Conservation (phyloP, 768 basidiomycete species). For the Mycena sanguinolenta region DNA sequence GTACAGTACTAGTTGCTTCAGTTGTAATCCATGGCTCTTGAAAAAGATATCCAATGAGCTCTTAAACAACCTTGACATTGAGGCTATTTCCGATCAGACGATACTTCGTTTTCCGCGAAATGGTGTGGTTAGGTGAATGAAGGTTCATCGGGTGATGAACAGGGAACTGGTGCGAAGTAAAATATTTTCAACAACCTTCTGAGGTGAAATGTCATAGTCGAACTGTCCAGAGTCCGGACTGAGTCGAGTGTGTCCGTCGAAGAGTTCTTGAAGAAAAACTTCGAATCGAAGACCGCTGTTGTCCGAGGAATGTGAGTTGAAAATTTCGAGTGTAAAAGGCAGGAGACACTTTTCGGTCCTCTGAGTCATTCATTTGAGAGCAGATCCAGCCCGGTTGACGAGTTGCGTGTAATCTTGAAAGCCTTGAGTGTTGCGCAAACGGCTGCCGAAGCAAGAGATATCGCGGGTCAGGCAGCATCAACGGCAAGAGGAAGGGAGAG, state of each 20-base stretch:
- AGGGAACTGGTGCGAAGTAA: conserved; percentile 9
- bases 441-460: conserved; percentile 41
- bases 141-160: background rate
- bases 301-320: conserved; percentile 48
- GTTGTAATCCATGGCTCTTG: conserved; percentile 36
- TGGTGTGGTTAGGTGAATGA: conserved; percentile 73
- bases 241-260: conserved; percentile 69
- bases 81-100: conserved; percentile 87
- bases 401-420: conserved; percentile 77
- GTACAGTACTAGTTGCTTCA: too few relatives aligned
- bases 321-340: conserved; percentile 1
- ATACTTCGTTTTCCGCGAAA: conserved; percentile 80
- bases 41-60: conserved; percentile 73
- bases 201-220: conserved; percentile 83
- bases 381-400: conserved; percentile 83
- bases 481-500: conserved; percentile 69
- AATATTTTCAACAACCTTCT: conserved; percentile 62
- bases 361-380: conserved; percentile 84
- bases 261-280: conserved; percentile 75
- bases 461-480: conserved; percentile 89
- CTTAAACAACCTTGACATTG: conserved; percentile 79
- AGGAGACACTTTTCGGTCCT: conserved; percentile 67
- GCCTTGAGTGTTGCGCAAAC: conserved; percentile 9
- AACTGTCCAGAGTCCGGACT: conserved; percentile 90
- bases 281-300: conserved; percentile 78